Conservation (phyloP, 164 flowering plant genomes). For the Tetrastigma voinierianum region DNA sequence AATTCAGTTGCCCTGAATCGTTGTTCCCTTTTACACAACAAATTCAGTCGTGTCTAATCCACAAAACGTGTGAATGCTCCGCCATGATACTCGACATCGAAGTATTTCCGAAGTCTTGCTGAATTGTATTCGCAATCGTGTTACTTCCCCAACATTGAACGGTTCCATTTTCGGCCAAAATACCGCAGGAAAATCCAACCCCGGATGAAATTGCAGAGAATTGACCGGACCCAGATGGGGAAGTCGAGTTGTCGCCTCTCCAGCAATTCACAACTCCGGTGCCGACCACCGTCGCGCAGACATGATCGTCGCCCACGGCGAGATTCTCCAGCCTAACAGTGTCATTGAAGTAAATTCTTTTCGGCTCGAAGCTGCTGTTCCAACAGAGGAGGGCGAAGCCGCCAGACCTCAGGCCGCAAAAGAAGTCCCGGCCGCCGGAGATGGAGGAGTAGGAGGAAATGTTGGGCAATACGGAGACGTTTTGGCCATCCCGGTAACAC, state of each 20-base stretch:
- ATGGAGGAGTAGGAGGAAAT: conserved; percentile 57
- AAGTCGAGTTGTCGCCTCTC: conserved; percentile 36
- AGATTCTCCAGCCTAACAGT: conserved; percentile 35
- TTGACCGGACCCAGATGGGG: not conserved
- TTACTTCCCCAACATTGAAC: conserved; percentile 61
- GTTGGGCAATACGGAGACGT: conserved; percentile 14
- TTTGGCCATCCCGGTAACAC: conserved; percentile 41
- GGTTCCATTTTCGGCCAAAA: conserved; percentile 17
- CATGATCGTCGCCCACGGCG: conserved; percentile 63
- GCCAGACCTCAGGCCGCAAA: conserved; percentile 79
- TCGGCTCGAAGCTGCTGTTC: conserved; percentile 34
- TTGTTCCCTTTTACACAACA: conserved; percentile 59
- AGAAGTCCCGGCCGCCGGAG: conserved; percentile 61
- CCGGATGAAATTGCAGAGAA: conserved; percentile 60
- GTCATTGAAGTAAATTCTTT: conserved; percentile 43
- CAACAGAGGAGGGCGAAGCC: conserved; percentile 74
- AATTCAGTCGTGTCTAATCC: conserved; percentile 42
- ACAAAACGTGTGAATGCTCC: conserved; percentile 62
- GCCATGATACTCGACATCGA: conserved; percentile 52
- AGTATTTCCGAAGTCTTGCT: conserved; percentile 24
- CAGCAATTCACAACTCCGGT: conserved; percentile 50
- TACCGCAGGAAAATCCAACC: conserved; percentile 67
- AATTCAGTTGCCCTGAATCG: conserved; percentile 41
- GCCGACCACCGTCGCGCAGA: conserved; percentile 50
- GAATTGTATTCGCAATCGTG: conserved; percentile 14